phyloP scores from a whole-genome alignment of 768 basidiomycete genomes.

The Boletus rubroflammeus region DNA sequence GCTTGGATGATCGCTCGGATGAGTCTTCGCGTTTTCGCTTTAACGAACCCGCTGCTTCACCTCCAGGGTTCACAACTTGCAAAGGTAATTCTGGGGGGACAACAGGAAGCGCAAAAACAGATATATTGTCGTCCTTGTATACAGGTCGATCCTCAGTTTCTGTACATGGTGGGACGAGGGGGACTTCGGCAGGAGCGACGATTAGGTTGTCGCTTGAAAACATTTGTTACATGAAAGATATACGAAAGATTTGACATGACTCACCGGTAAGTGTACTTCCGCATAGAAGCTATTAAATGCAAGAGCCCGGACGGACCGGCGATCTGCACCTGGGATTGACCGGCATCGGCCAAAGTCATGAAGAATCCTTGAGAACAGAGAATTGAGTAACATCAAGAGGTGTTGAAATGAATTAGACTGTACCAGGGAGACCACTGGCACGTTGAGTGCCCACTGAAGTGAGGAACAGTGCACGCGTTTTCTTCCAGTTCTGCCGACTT shows the following conservation, averaged over 20 bases:
- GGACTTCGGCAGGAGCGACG: slow-evolving; percentile 45
- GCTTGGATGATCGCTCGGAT: slow-evolving; percentile 38
- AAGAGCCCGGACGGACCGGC: slow-evolving; percentile 71
- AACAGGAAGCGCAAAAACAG: slow-evolving; percentile 60
- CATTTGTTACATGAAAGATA: background rate
- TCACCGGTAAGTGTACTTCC: slow-evolving; percentile 65
- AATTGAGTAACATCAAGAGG: background rate
- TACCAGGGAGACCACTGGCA: slow-evolving; percentile 72
- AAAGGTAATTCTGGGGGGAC: slow-evolving; percentile 21
- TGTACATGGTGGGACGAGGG: slow-evolving; percentile 20
- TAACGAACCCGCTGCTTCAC: background rate
- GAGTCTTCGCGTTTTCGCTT: slow-evolving; percentile 47
- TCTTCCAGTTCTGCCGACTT: slow-evolving; percentile 61
- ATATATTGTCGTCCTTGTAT: slow-evolving; percentile 60
- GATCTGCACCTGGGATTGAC: slow-evolving; percentile 53
- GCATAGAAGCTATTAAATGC: slow-evolving; percentile 69
- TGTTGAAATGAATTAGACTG: slow-evolving; percentile 2
- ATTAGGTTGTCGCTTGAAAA: slow-evolving; percentile 46
- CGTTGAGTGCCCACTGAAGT: slow-evolving; percentile 61
- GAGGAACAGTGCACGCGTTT: slow-evolving; percentile 68
- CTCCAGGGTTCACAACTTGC: background rate
- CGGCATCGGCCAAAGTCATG: slow-evolving; percentile 77
- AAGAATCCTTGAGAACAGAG: slow-evolving; percentile 50
- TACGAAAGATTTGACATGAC: background rate
- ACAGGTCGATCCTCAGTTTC: slow-evolving; percentile 38